Conservation (phyloP, 2,329 filamentous ascomycete species). For the Penicillium sp. region DNA sequence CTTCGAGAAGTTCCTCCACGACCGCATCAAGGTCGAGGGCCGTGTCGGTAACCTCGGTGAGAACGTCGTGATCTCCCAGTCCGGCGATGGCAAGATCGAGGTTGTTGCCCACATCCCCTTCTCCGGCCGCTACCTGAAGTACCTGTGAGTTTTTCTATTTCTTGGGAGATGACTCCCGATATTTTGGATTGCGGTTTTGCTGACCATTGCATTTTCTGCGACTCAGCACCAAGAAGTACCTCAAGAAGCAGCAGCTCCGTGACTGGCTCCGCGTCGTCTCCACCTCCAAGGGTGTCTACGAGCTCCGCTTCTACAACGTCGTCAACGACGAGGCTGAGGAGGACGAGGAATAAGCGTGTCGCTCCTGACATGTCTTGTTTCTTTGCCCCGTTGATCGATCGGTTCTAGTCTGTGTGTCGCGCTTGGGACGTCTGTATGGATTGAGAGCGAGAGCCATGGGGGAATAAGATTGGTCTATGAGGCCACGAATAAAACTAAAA, state of each 20-base stretch:
- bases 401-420: constrained; percentile 8
- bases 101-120: constrained; percentile 95
- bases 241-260: constrained; percentile 99
- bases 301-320: constrained; percentile 99
- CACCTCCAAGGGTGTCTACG: constrained; percentile 95
- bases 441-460: constrained; percentile 12
- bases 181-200: neutral
- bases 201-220: constrained; percentile 5
- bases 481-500: constrained; percentile 19
- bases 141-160: constrained; percentile 62
- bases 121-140: constrained; percentile 98
- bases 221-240: constrained; percentile 96
- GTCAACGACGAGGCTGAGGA: constrained; percentile 96
- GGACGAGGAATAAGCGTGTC: constrained; percentile 79
- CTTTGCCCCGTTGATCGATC: constrained; percentile 12
- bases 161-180: neutral
- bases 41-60: constrained; percentile 97
- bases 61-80: constrained; percentile 77
- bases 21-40: constrained; percentile 97
- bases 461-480: constrained; percentile 19
- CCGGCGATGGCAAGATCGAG: constrained; percentile 95
- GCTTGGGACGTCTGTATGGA: constrained; percentile 11
- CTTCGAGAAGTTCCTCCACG: constrained; percentile 99
- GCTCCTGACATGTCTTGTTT: constrained; percentile 7
- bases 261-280: constrained; percentile 99